Evolutionary conservation across 305 asterid genomes (phyloP), one percentile per base, ranked within the genome.

Genomic region (Fraxinus angustifolia): DNA sequence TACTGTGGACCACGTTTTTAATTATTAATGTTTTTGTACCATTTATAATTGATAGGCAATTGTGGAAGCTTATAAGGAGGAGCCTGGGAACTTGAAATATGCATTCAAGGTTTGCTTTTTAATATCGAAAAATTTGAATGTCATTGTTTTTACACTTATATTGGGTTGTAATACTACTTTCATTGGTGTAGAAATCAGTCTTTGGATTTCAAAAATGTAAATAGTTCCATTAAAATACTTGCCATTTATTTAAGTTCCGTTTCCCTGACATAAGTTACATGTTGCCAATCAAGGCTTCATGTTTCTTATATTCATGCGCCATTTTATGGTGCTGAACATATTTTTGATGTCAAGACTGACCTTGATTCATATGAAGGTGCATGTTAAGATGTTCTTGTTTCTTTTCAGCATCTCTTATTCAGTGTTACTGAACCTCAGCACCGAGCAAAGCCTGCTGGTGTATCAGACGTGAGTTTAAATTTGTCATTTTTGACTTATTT

Each of bases 31-130:
- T 79, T 77, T 40, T 42, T 68, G 6, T 17, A 28, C 36, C 10
- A 14, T 30, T 14, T 68, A 3, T 68, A 28, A 11, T 68, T 34
- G 19, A 12, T 71, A 90, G 99, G 96, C 93, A 26, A 92, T 96
- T 82, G 90, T 96, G 71, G 99, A 94, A 82, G 98, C 98, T 11
- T 94, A 93, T 81, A 96, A 94, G 86, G 97, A 92, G 90, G 98
- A 94, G 56, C 84, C 92, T 48, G 98, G 94, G 80, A 94, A 94
- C 91, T 90, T 88, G 75, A 94, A 94, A 84, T 94, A 93, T 82
- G 96, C 94, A 3, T 94, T 93, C 84, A 93, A 96, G 99, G 99
- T 96, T 79, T 50, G 90, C 12, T 56, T 83, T 40, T 84, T 78
- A 65, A n/a, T 58, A 17, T 36, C 83, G 33, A 21, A 31, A 40